A percentile compares a stretch with the other conserved stretches of the same genome.
Evolutionary conservation across 345 rosid genomes (phyloP).

Genomic region (Clausena lansium): DNA sequence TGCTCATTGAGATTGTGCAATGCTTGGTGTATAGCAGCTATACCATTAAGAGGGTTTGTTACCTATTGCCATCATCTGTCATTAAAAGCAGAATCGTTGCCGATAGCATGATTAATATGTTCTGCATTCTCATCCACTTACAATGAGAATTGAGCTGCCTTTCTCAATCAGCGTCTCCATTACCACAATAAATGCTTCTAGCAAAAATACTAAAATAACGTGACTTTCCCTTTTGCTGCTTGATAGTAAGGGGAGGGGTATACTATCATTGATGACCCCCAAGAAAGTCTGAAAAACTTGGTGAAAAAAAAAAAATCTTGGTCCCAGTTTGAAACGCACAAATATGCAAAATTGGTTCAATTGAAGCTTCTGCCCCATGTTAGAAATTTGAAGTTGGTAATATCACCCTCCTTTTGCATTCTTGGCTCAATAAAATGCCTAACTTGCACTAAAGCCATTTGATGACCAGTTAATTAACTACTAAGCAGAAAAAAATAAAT

Average conservation of each 20-base stretch:
- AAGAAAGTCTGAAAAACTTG: background rate
- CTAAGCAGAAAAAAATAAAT: no score
- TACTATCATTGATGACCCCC: background rate
- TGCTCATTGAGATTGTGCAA: background rate
- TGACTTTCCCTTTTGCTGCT: background rate
- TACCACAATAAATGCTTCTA: background rate
- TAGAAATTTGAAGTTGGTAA: background rate
- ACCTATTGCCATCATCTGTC: slow-evolving; percentile 19
- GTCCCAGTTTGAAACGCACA: background rate
- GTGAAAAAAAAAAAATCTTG: background rate
- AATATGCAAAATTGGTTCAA: background rate
- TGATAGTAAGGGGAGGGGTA: background rate
- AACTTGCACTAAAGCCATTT: background rate
- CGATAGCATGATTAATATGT: slow-evolving; percentile 3
- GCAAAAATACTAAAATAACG: background rate
- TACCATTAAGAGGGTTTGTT: slow-evolving; percentile 32
- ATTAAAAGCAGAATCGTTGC: slow-evolving; percentile 6
- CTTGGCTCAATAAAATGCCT: background rate
- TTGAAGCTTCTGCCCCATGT: background rate
- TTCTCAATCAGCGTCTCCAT: slow-evolving; percentile 8
- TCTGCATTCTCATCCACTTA: slow-evolving; percentile 29
- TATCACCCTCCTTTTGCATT: background rate
- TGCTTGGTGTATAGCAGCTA: slow-evolving; percentile 7
- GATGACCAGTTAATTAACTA: background rate
- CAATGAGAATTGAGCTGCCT: background rate